Evolutionary conservation across 805 yeast species (phyloP).

Genomic region (Starmerella bombi): DNA sequence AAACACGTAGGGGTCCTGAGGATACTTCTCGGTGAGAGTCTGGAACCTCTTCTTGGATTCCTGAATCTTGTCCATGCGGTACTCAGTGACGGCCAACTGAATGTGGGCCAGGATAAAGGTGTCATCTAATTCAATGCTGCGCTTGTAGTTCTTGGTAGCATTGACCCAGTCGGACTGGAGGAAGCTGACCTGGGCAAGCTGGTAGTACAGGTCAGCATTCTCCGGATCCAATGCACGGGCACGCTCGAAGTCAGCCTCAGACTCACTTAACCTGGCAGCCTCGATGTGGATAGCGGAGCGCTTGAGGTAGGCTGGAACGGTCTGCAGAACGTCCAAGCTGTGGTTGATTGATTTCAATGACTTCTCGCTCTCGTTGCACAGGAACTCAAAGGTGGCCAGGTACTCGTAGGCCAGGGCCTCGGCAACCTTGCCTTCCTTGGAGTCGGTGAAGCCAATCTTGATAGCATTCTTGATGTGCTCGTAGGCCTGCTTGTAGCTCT

Average conservation of each 20-base stretch:
- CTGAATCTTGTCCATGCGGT: constrained; percentile 53
- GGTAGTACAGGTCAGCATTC: constrained; percentile 78
- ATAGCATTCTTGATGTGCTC: constrained; percentile 31
- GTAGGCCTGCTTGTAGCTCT: constrained; percentile 51
- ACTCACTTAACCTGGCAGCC: constrained; percentile 46
- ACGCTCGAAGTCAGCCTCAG: constrained; percentile 51
- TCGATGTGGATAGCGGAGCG: constrained; percentile 78
- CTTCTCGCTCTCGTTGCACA: constrained; percentile 55
- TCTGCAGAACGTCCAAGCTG: constrained; percentile 55
- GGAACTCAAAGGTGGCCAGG: constrained; percentile 67
- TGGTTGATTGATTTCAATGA: constrained; percentile 53
- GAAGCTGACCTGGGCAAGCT: constrained; percentile 84
- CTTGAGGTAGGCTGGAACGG: constrained; percentile 63
- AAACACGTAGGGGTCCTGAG: constrained; percentile 81
- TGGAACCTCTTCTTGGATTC: constrained; percentile 52
- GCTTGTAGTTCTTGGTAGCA: constrained; percentile 63
- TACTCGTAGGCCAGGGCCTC: constrained; percentile 71
- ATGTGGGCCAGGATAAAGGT: constrained; percentile 72
- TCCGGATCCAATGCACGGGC: constrained; percentile 59
- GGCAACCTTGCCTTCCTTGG: constrained; percentile 14
- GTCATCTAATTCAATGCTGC: constrained; percentile 62
- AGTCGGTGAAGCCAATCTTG: constrained; percentile 15
- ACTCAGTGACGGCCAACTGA: constrained; percentile 84
- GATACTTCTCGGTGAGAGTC: constrained; percentile 46
- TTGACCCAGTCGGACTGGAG: constrained; percentile 57